phyloP scores from a whole-genome alignment of 306 rosid genomes.

The Cucumis melo region DNA sequence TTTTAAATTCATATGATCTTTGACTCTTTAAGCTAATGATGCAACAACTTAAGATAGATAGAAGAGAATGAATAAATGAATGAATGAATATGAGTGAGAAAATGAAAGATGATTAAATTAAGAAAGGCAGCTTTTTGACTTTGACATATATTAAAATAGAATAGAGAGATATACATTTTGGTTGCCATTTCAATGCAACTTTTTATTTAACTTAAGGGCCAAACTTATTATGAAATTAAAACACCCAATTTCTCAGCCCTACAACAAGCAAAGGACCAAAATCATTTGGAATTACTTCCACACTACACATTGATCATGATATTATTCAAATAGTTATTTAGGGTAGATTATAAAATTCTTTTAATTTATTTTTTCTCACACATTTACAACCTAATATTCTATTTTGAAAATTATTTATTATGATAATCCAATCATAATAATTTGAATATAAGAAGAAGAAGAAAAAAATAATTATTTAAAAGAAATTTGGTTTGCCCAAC shows the following conservation, averaged over 20 bases:
- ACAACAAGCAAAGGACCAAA: background rate
- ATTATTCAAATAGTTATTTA: too few species aligned
- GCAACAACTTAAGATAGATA: too few species aligned
- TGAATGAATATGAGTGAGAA: too few species aligned
- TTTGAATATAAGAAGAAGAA: background rate
- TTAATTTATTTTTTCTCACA: background rate
- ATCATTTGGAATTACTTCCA: constrained; percentile 6
- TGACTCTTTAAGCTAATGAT: too few species aligned
- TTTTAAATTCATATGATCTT: too few species aligned
- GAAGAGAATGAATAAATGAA: too few species aligned
- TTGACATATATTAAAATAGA: background rate
- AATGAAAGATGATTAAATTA: background rate
- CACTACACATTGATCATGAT: background rate
- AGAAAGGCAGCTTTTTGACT: background rate
- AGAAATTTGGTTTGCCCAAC: background rate
- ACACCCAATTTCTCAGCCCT: background rate
- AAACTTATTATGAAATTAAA: background rate
- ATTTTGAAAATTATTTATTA: background rate
- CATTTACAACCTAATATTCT: background rate
- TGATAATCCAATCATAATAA: too few species aligned
- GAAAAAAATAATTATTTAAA: background rate
- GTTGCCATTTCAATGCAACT: background rate
- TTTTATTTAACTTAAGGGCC: background rate
- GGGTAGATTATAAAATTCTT: too few species aligned
- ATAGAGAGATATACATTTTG: background rate